Evolutionary conservation across 108 stramenopile genomes (phyloP).

Genomic region (Skeletonema menzelii): DNA sequence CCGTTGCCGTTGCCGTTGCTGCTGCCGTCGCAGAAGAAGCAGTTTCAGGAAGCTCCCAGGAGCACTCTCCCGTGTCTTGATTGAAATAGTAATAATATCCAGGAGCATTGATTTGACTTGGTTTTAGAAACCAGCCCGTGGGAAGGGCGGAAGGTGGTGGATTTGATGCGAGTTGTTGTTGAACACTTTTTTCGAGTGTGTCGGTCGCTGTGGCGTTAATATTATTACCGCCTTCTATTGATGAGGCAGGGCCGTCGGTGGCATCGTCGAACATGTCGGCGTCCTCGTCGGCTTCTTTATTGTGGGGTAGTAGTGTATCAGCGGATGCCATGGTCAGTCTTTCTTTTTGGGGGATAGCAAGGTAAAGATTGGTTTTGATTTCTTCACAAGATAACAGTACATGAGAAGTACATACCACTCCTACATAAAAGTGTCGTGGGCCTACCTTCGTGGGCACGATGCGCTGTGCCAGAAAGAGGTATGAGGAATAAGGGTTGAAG

Average conservation of each 20-base stretch:
- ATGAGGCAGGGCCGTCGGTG: not conserved
- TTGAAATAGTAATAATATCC: conserved; percentile 77
- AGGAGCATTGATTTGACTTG: conserved; percentile 48
- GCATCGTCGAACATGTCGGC: conserved; percentile 1
- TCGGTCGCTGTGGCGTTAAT: not conserved
- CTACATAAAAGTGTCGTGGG: no score
- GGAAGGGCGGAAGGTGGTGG: conserved; percentile 67
- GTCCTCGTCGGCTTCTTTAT: not conserved
- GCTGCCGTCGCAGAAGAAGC: not conserved
- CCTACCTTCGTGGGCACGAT: no score
- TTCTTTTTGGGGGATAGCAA: no score
- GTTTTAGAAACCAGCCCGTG: conserved; percentile 64
- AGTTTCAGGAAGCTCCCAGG: conserved; percentile 58
- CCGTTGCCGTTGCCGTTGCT: conserved; percentile 6
- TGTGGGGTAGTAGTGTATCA: not conserved
- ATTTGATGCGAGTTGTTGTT: conserved; percentile 16
- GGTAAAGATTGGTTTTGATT: no score
- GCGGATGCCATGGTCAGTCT: conserved; percentile 1
- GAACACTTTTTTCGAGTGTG: not conserved
- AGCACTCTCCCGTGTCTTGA: conserved; percentile 70
- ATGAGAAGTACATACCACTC: no score
- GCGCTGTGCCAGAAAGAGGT: no score
- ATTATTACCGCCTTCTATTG: not conserved
- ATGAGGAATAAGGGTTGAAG: no score
- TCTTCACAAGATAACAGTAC: no score